Evolutionary conservation across 2,329 filamentous ascomycete genomes (phyloP), one percentile per base, ranked within the genome.

Genomic region (Diaporthe vaccinii): DNA sequence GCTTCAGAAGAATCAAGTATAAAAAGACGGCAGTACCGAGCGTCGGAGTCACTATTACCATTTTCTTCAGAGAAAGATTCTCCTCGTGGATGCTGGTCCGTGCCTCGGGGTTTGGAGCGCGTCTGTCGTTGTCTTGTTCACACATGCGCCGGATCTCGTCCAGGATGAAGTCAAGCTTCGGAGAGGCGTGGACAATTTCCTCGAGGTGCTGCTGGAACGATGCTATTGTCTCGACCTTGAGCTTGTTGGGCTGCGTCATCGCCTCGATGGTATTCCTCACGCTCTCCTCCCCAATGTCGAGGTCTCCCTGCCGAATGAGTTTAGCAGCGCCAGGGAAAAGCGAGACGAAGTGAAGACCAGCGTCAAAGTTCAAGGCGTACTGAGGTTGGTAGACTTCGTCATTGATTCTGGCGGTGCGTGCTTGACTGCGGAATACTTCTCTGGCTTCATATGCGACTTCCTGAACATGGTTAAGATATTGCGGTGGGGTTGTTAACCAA

Each of bases 341-440:
- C 1, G 68, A 59, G 17, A 59, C 25, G 25, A 71, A 71, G 20
- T 71, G 53, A 20, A 71, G 68, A 25, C 34, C 10, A 15, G 22
- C 14, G n/a, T 69, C 34, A 7, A 69, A 1, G 9, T 14, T 9
- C 14, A 34, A 69, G 9, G 49, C n/a, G 15, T 69, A 69, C 0
- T 55, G 34, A 8, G 34, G 65, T 15, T 12, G 1, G 15, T 22
- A 69, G 1, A 4, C 5, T 25, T 53, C 14, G 0, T 14, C 20
- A 0, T 53, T 39, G 0, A 22, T 1, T n/a, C 10, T 10, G 2
- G 34, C 49, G 4, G 4, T 2, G 5, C 12, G 12, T 22, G 65
- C 49, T 28, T 22, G 17, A 3, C 4, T 39, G 7, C 65, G 65
- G 12, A 69, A 14, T 7, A 22, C 22, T 2, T 31, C 49, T 5